Evolutionary conservation across 805 yeast species (phyloP).

Genomic region (Starmerella stigmatis): DNA sequence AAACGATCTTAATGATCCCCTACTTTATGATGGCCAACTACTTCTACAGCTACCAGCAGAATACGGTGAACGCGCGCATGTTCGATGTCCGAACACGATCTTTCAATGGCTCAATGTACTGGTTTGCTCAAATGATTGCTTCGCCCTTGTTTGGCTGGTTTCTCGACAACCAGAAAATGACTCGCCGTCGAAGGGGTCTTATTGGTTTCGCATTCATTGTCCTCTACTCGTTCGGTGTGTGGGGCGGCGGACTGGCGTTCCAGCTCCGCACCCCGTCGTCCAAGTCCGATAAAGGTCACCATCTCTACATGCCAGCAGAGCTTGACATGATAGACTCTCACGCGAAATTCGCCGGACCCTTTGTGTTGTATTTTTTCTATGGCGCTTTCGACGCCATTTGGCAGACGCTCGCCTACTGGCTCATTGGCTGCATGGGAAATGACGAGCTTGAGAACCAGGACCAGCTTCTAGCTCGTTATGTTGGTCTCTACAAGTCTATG

Average conservation of each 20-base stretch:
- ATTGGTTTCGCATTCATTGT: slow-evolving; percentile 35
- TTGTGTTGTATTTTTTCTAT: slow-evolving; percentile 53
- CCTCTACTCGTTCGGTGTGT: slow-evolving; percentile 38
- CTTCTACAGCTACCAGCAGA: slow-evolving; percentile 58
- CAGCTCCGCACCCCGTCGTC: slow-evolving; percentile 27
- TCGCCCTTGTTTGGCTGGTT: slow-evolving; percentile 41
- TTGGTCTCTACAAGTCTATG: slow-evolving; percentile 53
- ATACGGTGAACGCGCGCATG: slow-evolving; percentile 45
- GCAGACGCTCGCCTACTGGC: slow-evolving; percentile 50
- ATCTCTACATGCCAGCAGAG: slow-evolving; percentile 25
- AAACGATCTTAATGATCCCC: slow-evolving; percentile 44
- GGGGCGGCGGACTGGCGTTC: slow-evolving; percentile 51
- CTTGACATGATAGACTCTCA: slow-evolving; percentile 37
- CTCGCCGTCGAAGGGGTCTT: slow-evolving; percentile 39
- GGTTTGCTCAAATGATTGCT: slow-evolving; percentile 47
- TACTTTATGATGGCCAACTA: slow-evolving; percentile 55
- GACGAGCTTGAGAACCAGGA: slow-evolving; percentile 26
- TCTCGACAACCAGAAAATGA: slow-evolving; percentile 36
- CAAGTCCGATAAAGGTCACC: slow-evolving; percentile 27
- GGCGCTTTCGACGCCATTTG: slow-evolving; percentile 51
- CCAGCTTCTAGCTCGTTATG: slow-evolving; percentile 41
- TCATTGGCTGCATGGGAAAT: slow-evolving; percentile 41
- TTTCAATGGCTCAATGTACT: slow-evolving; percentile 49
- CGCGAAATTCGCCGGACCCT: slow-evolving; percentile 46
- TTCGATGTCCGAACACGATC: slow-evolving; percentile 53